A percentile compares a stretch with the other conserved stretches of the same genome.
phyloP scores from a whole-genome alignment of 164 flowering plant species.

The Sedum album region DNA sequence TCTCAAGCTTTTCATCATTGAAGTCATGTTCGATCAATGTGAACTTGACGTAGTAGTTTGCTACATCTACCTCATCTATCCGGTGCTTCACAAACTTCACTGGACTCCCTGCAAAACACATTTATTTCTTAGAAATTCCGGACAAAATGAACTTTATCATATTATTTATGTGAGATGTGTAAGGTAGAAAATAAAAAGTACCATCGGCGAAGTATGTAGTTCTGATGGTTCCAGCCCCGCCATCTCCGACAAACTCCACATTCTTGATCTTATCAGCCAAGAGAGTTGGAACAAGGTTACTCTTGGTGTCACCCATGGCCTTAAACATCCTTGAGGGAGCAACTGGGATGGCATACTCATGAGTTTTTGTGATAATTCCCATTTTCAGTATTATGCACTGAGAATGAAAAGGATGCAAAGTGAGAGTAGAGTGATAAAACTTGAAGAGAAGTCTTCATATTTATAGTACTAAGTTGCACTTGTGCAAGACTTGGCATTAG shows the following conservation, averaged over 20 bases:
- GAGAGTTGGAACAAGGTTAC: constrained; percentile 12
- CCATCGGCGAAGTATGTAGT: constrained; percentile 11
- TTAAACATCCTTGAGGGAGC: constrained; percentile 16
- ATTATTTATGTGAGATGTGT: too few relatives aligned
- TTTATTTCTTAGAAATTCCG: background rate
- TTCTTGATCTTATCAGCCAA: constrained; percentile 14
- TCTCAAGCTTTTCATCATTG: too few relatives aligned
- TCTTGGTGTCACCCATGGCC: constrained; percentile 12
- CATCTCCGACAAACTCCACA: constrained; percentile 8
- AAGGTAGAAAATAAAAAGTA: background rate
- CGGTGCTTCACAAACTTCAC: too few relatives aligned
- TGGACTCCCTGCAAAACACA: constrained; percentile 3
- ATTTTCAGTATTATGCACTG: background rate
- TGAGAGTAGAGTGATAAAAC: constrained; percentile 48
- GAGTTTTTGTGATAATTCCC: constrained; percentile 9
- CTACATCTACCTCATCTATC: constrained; percentile 8
- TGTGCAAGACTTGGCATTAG: background rate
- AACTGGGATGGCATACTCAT: constrained; percentile 9
- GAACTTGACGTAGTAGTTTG: too few relatives aligned
- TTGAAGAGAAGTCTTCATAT: background rate
- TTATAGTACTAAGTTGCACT: background rate
- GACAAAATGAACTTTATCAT: too few relatives aligned
- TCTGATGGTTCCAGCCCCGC: constrained; percentile 9
- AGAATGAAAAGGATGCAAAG: too few relatives aligned
- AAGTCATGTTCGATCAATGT: too few relatives aligned